phyloP scores from a whole-genome alignment of 768 basidiomycete genomes.

The Cyclocybe cylindracea region DNA sequence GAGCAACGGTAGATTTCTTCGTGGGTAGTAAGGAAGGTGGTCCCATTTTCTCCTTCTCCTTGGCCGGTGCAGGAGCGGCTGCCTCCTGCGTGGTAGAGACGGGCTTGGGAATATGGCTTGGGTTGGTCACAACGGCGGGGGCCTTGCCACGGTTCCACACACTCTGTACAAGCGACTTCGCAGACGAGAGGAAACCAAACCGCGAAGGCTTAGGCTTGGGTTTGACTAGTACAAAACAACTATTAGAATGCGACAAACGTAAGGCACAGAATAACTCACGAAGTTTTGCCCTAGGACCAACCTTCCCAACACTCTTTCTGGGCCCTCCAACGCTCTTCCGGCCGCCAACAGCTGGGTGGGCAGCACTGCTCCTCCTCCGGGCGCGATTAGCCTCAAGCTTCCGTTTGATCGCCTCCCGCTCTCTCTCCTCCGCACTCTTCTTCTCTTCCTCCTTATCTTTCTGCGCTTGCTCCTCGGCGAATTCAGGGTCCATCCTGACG shows the following conservation, averaged over 20 bases:
- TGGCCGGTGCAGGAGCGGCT: slow-evolving; percentile 10
- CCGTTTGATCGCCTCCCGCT: slow-evolving; percentile 59
- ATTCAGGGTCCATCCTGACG: slow-evolving; percentile 36
- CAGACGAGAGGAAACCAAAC: slow-evolving; percentile 71
- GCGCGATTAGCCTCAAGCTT: slow-evolving; percentile 69
- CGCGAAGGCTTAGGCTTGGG: slow-evolving; percentile 51
- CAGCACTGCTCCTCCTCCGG: slow-evolving; percentile 68
- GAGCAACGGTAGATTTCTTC: slow-evolving; percentile 20
- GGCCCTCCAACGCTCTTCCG: slow-evolving; percentile 27
- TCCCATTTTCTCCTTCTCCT: slow-evolving; percentile 16
- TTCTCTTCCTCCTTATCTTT: slow-evolving; percentile 29
- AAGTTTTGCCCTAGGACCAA: slow-evolving; percentile 32
- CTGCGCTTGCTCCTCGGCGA: slow-evolving; percentile 18
- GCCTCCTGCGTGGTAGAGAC: slow-evolving; percentile 9
- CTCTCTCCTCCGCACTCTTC: slow-evolving; percentile 45
- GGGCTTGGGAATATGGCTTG: slow-evolving; percentile 27
- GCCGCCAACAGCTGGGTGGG: slow-evolving; percentile 29
- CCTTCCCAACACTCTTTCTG: slow-evolving; percentile 20
- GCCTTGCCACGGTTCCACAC: slow-evolving; percentile 68
- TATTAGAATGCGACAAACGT: slow-evolving; percentile 4
- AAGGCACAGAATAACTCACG: slow-evolving; percentile 2
- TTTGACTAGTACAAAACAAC: slow-evolving; percentile 28
- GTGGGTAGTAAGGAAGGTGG: slow-evolving; percentile 16
- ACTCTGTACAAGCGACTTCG: slow-evolving; percentile 70
- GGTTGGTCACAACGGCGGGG: slow-evolving; percentile 14